These are phyloP conservation scores for Plasmodium cynomolgi DNA, from an alignment of 169 alveolate genomes.

Conservation along the genomic window DNA sequence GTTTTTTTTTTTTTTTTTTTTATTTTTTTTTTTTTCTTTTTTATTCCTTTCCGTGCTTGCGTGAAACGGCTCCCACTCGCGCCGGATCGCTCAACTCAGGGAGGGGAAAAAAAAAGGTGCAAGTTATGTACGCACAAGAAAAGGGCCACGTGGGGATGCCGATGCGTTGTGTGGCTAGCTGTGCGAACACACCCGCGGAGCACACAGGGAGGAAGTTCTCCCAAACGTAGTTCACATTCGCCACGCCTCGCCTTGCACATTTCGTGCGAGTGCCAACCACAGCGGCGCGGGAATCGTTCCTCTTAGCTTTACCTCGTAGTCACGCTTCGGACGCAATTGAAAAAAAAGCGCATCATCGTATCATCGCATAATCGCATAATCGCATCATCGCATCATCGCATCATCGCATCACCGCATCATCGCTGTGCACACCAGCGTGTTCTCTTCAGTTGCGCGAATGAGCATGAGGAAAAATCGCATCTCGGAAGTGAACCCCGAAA, in stretches of 20 bases:
- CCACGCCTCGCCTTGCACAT: neutral
- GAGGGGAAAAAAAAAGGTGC: neutral
- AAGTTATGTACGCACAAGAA: neutral
- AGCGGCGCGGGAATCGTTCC: neutral
- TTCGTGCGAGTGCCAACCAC: too few relatives aligned
- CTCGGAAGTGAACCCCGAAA: neutral
- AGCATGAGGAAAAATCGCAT: neutral
- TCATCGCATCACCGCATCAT: neutral
- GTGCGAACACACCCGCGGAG: neutral
- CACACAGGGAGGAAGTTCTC: neutral
- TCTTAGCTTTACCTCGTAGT: neutral
- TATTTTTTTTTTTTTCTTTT: neutral
- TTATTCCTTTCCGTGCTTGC: neutral
- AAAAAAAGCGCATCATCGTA: neutral
- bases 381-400: neutral
- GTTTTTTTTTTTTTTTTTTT: neutral
- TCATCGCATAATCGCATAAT: too few relatives aligned
- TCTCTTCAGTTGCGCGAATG: neutral
- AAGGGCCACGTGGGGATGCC: neutral
- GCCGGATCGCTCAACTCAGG: neutral
- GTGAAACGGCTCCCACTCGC: neutral
- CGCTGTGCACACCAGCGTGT: neutral
- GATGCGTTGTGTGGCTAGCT: neutral
- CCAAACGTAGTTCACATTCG: neutral
- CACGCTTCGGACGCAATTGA: neutral